A percentile compares a stretch with the other conserved stretches of the same genome.
These are phyloP conservation scores for Rhodotorula sp. DNA, from an alignment of 1,284 basidiomycete species.

Conservation along the genomic window DNA sequence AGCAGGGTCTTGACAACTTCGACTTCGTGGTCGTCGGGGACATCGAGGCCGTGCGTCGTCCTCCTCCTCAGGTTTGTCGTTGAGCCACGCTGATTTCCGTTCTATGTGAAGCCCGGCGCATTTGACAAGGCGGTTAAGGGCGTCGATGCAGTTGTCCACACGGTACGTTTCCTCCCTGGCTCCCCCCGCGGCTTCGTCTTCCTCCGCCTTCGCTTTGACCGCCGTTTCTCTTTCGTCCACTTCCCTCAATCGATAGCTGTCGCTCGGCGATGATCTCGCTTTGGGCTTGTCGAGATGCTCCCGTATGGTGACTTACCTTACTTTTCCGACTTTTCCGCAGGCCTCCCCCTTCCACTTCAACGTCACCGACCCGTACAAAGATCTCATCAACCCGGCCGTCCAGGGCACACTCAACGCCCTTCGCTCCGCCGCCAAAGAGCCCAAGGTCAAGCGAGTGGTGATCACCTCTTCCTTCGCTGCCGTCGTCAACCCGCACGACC, in stretches of 20 bases:
- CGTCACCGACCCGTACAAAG: conserved; percentile 45
- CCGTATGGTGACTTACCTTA: not conserved
- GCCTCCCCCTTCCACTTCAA: conserved; percentile 50
- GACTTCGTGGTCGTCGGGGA: conserved; percentile 49
- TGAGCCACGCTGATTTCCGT: too few relatives aligned
- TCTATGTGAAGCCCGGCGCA: conserved; percentile 38
- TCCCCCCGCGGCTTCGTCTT: not conserved
- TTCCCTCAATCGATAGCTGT: not conserved
- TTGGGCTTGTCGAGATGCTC: not conserved
- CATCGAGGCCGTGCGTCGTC: conserved; percentile 44
- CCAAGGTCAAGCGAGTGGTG: conserved; percentile 52
- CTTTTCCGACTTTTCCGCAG: conserved; percentile 36
- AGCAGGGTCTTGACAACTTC: conserved; percentile 43
- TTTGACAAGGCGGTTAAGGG: conserved; percentile 53
- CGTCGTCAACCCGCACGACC: conserved; percentile 33
- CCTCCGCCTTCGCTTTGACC: not conserved
- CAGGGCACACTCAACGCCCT: conserved; percentile 53
- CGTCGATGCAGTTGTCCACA: conserved; percentile 48
- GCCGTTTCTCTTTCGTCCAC: too few relatives aligned
- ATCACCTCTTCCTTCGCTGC: conserved; percentile 53
- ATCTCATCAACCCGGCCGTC: conserved; percentile 54
- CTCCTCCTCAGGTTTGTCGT: not conserved
- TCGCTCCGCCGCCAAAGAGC: conserved; percentile 45
- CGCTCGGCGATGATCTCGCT: too few relatives aligned
- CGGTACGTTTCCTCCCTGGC: conserved; percentile 7